Evolutionary conservation across 1,284 basidiomycete genomes (phyloP), one percentile per base, ranked within the genome.

Genomic region (Papiliotrema laurentii): DNA sequence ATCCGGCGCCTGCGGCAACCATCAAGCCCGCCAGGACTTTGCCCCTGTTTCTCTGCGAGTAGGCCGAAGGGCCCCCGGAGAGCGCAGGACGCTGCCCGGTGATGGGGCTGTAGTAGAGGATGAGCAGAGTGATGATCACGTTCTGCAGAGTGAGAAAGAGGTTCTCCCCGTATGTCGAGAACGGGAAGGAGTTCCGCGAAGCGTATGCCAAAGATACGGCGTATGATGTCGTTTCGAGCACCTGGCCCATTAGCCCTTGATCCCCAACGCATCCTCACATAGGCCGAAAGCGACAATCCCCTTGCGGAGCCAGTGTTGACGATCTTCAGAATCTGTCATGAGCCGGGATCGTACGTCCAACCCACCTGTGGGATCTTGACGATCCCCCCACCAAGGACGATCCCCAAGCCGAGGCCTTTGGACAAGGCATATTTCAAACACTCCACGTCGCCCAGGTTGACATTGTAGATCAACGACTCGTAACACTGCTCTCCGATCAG

Each of bases 141-240:
- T 92, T 91, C 70, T 92, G 89, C 39, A 89, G 63, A 22, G 87
- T 84, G 47, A 94, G 80, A 79, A 92, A 92, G 54, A 89, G 70
- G 76, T 91, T 93, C 72, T 94, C 90, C 64, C 93, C 93, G 58
- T 96, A 97, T 1, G 93, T 96, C 31, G 87, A 90, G 78, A 96
- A 93, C 0, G 93, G 90, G 69, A 93, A 92, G 21, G 77, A 72
- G 66, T 87, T 85, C 34, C 89, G 79, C 55, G 83, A 83, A 3
- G 89, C 86, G 74, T 97, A 97, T n/a, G 81, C 81, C 34, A 89
- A 79, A 0, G 83, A 89, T 65, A 96, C 89, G 34, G 85, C 86
- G 64, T 93, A 94, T 0, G 88, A 80, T 16, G 87, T 75, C 0
- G 89, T 92, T 67, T 94, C 91, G 21, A 91, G 81, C 25, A 71